Percentiles rank a stretch among this genome's conserved stretches.
These are phyloP conservation scores for Fraxinus baroniana DNA, from an alignment of 305 asterid genomes.

Conservation along the genomic window DNA sequence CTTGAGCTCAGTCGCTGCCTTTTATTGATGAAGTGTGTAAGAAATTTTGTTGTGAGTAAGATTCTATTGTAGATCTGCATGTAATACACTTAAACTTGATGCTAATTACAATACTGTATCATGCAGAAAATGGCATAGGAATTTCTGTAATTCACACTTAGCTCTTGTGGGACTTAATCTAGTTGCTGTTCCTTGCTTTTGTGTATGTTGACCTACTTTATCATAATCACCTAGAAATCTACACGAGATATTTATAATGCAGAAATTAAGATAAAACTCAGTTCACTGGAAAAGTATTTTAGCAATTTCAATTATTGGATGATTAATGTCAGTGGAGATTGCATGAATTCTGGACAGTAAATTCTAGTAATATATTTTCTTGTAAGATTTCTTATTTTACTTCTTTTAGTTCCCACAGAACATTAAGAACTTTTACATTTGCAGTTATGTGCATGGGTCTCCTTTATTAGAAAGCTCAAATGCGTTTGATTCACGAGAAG, in stretches of 20 bases:
- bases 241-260: conserved; percentile 3
- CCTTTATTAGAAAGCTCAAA: conserved; percentile 81
- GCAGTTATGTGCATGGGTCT: conserved; percentile 88
- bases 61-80: conserved; percentile 26
- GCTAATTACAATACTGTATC: conserved; percentile 19
- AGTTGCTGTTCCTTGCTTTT: conserved; percentile 10
- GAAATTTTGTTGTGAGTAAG: conserved; percentile 17
- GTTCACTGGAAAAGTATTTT: conserved; percentile 2
- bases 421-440: conserved; percentile 18
- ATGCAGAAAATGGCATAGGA: conserved; percentile 1
- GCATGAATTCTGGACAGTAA: conserved; percentile 13
- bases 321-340: conserved; percentile 7
- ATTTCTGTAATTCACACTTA: conserved; percentile 18
- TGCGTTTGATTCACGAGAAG: conserved; percentile 81
- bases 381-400: background rate
- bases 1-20: conserved; percentile 99
- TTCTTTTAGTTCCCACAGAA: conserved; percentile 11
- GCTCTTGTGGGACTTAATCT: conserved; percentile 14
- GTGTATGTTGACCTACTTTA: conserved; percentile 14
- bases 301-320: background rate
- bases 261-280: conserved; percentile 17
- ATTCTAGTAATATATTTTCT: conserved; percentile 6
- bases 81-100: conserved; percentile 16
- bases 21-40: conserved; percentile 74
- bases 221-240: conserved; percentile 13